Evolutionary conservation across 345 rosid genomes (phyloP), one percentile per base, ranked within the genome.

Genomic region (Linum usitatissimum): DNA sequence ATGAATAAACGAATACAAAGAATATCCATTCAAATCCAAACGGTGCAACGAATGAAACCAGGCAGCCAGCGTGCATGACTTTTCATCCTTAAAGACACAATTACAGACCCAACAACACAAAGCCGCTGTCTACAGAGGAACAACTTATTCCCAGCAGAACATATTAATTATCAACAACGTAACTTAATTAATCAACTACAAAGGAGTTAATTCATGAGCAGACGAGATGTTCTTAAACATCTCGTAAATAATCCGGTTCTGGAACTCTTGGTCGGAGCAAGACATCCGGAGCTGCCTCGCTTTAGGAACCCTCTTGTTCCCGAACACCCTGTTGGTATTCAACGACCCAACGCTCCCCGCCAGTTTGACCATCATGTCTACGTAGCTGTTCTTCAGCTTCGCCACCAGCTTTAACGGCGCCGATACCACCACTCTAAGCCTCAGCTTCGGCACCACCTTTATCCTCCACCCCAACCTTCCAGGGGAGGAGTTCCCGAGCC

Each of bases 391-490:
- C 70, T 61, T 80, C 20, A 80, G 71, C 71, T 68, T 77, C 15
- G 20, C 23, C 69, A 68, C 30, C 0, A 77, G 67, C 68, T 66
- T 71, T 5, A 61, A 30, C 18, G 84, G 77, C 6, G 75, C 74
- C 57, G 42, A 39, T 36, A 62, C 31, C 5, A 12, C 31, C 54
- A 12, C 51, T 45, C 61, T 74, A 14, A 66, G 59, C 57, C 68
- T 66, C 17, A 80, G 34, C 68, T 61, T 79, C 14, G 68, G 71
- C 12, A 61, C 64, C n/a, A 71, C 48, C 62, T 56, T 80, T 53
- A 80, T 54, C 67, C 55, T 75, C 84, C 81, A 80, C 49, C n/a
- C 21, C 58, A 31, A 68, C 68, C 81, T 65, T 2, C 79, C 67
- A 0, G 65, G 59, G 6, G 9, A 12, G 10, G 13, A n/a, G 9